Percentiles rank a stretch among this genome's conserved stretches.
Conservation (phyloP, 768 basidiomycete genomes). For the Termitomyces eurrhizus region DNA sequence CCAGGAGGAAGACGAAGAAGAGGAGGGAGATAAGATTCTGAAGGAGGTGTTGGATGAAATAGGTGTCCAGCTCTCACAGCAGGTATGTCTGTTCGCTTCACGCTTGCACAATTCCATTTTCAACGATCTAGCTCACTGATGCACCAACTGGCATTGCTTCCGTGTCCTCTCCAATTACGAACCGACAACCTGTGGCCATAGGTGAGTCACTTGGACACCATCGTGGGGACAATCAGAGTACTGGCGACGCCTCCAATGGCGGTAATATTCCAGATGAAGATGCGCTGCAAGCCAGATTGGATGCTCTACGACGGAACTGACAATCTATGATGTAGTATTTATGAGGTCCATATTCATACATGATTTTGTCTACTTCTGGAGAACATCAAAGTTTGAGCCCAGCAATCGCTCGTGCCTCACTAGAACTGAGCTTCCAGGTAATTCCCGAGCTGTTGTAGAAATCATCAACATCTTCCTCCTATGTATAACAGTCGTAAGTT, state of each 20-base stretch:
- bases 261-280: conserved; percentile 74
- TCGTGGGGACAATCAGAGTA: conserved; percentile 26
- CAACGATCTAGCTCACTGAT: conserved; percentile 63
- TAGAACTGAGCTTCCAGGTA: conserved; percentile 75
- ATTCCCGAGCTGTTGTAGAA: conserved; percentile 95
- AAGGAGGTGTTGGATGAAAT: conserved; percentile 97
- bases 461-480: conserved; percentile 95
- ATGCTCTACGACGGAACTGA: conserved; percentile 78
- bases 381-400: conserved; percentile 45
- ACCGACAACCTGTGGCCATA: conserved; percentile 79
- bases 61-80: conserved; percentile 86
- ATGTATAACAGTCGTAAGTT: conserved; percentile 1
- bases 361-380: neutral
- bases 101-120: conserved; percentile 7
- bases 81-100: conserved; percentile 37
- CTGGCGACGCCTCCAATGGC: conserved; percentile 34
- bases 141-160: conserved; percentile 72
- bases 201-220: conserved; percentile 55
- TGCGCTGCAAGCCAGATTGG: conserved; percentile 88
- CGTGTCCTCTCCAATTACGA: conserved; percentile 53
- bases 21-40: conserved; percentile 92
- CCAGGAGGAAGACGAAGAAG: conserved; percentile 94
- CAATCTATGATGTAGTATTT: conserved; percentile 8
- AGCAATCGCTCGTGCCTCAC: conserved; percentile 71
- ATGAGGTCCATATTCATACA: neutral